Base-by-base conservation (phyloP, 139 green algal species). In the Trebouxia sp. region DNA sequence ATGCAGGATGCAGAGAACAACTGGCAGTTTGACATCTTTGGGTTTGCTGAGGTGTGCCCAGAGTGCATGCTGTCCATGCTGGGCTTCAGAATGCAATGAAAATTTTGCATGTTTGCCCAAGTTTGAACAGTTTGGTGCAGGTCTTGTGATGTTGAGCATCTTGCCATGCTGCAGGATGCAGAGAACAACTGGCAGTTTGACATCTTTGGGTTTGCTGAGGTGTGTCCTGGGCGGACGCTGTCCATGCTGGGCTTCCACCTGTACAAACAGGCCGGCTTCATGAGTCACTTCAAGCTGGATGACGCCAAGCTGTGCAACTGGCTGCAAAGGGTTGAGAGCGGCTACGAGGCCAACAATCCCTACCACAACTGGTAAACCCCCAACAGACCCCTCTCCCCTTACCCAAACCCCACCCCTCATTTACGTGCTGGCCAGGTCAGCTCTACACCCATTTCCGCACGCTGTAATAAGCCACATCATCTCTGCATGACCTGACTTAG, bases 1-100 rank as follows among this genome's bases (percentile, higher is more conserved):
- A 11, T 79, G 72, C 72, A 79, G 72, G 45, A 65, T 28, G 72
- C 72, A 22, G n/a, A 41, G 20, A 42, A 12, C 45, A 79, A 55
- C 72, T 79, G 72, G 72, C 45, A 79, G 72, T 62, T 62, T 65
- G 72, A 79, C 72, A 65, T 79, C 72, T 79, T 79, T 79, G 72
- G 14, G n/a, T 55, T 79, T 53, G 47, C 45, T 48, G 41, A 82
- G n/a, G 58, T 32, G 11, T 76, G 56, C 12, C 37, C 42, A 38
- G 58, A 41, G 6, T 35, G 39, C 0, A 48, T 39, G 9, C 42
- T 82, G 77, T 82, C 77, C 11, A 32, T 72, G 26, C 77, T 82
- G 56, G 77, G 55, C 3, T 82, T 82, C n/a, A n/a, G n/a, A n/a
- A n/a, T n/a, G n/a, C n/a, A n/a, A n/a, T n/a, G n/a, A n/a, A n/a